phyloP scores from a whole-genome alignment of 1,284 basidiomycete species.

The Pholiota adiposa region DNA sequence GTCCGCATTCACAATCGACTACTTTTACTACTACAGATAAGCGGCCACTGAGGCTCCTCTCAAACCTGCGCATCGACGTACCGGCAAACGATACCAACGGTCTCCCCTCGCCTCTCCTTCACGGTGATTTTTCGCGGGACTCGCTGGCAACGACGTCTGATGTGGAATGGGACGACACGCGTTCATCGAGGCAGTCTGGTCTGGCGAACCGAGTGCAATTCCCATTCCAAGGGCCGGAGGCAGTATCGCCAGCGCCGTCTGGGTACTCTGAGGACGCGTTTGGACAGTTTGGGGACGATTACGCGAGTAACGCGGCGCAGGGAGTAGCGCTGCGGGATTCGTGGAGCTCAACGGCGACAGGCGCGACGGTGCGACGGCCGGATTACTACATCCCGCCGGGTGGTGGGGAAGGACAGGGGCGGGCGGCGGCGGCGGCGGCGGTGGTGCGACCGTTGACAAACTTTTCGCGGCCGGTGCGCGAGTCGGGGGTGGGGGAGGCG shows the following conservation, averaged over 20 bases:
- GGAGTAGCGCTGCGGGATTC: constrained; percentile 35
- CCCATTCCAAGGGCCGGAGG: neutral
- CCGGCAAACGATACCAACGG: constrained; percentile 4
- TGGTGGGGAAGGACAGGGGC: too few relatives aligned
- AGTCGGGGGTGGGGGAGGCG: constrained; percentile 17
- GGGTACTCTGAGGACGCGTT: constrained; percentile 4
- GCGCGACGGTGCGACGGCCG: constrained; percentile 23
- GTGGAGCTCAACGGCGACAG: constrained; percentile 34
- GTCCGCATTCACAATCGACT: neutral
- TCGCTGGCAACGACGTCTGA: constrained; percentile 54
- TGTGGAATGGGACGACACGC: constrained; percentile 28
- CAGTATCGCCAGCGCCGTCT: constrained; percentile 3
- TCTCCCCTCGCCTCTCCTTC: constrained; percentile 63
- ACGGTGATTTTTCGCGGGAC: constrained; percentile 59
- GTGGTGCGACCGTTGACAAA: constrained; percentile 47
- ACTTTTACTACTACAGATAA: neutral
- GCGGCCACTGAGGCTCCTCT: neutral
- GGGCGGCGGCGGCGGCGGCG: constrained; percentile 22
- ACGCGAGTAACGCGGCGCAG: constrained; percentile 32
- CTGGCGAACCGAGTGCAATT: neutral
- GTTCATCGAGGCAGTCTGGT: constrained; percentile 7
- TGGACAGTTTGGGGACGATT: constrained; percentile 16
- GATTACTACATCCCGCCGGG: constrained; percentile 13
- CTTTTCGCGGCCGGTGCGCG: constrained; percentile 58
- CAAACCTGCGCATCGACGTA: constrained; percentile 19